Percentiles rank a stretch among this genome's conserved stretches.
These are phyloP conservation scores for Ceraceosorus bombacis DNA, from an alignment of 1,284 basidiomycete species.

Conservation along the genomic window DNA sequence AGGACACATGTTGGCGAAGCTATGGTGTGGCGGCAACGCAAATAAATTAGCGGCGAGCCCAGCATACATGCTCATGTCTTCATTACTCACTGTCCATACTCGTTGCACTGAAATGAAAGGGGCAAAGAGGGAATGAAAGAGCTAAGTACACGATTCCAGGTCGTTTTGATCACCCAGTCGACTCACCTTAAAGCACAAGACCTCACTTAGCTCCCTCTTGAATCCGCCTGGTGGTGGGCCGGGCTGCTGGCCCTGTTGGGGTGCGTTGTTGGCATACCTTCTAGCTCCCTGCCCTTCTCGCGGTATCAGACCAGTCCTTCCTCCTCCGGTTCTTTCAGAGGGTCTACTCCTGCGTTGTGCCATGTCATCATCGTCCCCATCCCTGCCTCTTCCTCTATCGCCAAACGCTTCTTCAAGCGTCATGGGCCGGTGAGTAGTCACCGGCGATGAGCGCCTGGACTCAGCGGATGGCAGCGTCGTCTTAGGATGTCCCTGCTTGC, in stretches of 20 bases:
- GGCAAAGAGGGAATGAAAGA: too few species aligned
- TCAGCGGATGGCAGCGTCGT: conserved; percentile 33
- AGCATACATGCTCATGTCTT: too few species aligned
- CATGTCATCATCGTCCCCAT: background rate
- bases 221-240: conserved; percentile 11
- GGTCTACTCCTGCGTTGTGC: background rate
- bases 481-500: conserved; percentile 68
- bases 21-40: too few species aligned
- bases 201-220: conserved; percentile 34
- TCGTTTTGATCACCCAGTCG: conserved; percentile 28
- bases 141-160: too few species aligned
- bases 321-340: conserved; percentile 4
- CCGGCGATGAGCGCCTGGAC: conserved; percentile 40
- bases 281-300: conserved; percentile 9
- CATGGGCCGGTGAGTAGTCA: conserved; percentile 41
- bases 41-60: too few species aligned
- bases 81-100: too few species aligned
- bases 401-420: conserved; percentile 44
- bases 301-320: conserved; percentile 5
- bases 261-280: too few species aligned
- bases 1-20: conserved; percentile 43
- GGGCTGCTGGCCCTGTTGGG: too few species aligned
- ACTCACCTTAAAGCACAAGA: conserved; percentile 46
- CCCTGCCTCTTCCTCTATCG: conserved; percentile 7
- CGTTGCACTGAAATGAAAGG: too few species aligned